phyloP scores from a whole-genome alignment of 306 rosid genomes.

The Hippophae gyantsensis region DNA sequence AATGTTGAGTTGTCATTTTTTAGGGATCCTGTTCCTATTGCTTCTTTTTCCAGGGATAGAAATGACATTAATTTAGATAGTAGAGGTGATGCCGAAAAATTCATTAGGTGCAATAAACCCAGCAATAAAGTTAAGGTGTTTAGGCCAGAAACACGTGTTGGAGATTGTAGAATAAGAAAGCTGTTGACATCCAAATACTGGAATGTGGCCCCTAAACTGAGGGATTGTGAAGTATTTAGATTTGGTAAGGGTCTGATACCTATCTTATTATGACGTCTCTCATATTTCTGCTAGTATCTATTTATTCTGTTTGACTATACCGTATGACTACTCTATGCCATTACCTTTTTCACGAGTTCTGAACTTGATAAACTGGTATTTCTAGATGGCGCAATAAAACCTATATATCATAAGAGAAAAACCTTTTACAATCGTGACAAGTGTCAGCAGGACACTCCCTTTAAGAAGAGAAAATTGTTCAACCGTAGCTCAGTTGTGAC shows the following conservation, averaged over 20 bases:
- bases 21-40: slow-evolving; percentile 36
- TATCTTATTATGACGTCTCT: slow-evolving; percentile 8
- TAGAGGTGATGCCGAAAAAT: slow-evolving; percentile 86
- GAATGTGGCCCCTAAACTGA: slow-evolving; percentile 76
- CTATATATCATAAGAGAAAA: slow-evolving; percentile 55
- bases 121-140: slow-evolving; percentile 48
- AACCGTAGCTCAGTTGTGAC: slow-evolving; percentile 43
- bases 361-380: slow-evolving; percentile 8
- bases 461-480: slow-evolving; percentile 57
- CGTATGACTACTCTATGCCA: too few relatives aligned
- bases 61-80: slow-evolving; percentile 54
- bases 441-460: slow-evolving; percentile 33
- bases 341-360: not conserved
- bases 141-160: slow-evolving; percentile 44
- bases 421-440: slow-evolving; percentile 35
- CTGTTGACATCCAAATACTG: slow-evolving; percentile 58
- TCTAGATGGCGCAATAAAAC: slow-evolving; percentile 39
- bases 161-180: slow-evolving; percentile 59
- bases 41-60: slow-evolving; percentile 49
- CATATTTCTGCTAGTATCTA: not conserved
- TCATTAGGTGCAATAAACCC: slow-evolving; percentile 44
- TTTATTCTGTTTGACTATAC: not conserved
- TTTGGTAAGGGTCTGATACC: slow-evolving; percentile 40
- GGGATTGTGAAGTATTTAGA: slow-evolving; percentile 57
- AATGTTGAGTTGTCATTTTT: slow-evolving; percentile 35